Evolutionary conservation across 768 basidiomycete species (phyloP), one percentile per base, ranked within the genome.

Genomic region (Lepiota venenata): DNA sequence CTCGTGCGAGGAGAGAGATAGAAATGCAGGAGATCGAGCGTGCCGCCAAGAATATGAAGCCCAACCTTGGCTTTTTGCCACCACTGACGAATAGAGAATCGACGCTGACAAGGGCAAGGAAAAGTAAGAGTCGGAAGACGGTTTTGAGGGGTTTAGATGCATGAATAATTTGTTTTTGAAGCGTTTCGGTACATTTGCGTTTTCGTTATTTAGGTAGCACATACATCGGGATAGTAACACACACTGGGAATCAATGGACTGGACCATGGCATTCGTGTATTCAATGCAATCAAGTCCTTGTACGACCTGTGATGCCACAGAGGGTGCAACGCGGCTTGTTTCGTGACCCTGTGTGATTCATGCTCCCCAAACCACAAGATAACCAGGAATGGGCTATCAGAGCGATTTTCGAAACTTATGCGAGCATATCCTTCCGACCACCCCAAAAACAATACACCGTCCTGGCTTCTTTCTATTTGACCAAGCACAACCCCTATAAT

Each of bases 381-480:
- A 9, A n/a, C 21, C 54, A 61, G 42, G 59, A 65, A 16, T 47
- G 58, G 20, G 58, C 60, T 25, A 58, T 71, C 16, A 50, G 56
- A 46, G 40, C 64, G 1, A 76, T 81, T 36, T 69, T 78, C 15
- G 62, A 66, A 14, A 63, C 69, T 8, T 88, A 85, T 58, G 53
- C 65, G 3, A 65, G 69, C 3, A 69, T 84, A 38, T 68, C 68
- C 1, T 81, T 81, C 63, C 71, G 61, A 41, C 86, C 84, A 3
- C 82, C 76, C 15, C 57, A 73, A 6, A 71, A 73, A 1, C 79
- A 88, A 57, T 88, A 78, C 69, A 89, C 87, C 20, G 69, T 91
- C 49, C 66, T 87, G 0, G 85, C 90, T 4, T 76, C 81, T 2
- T 77, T 92, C 55, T 74, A 69, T 41, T 69, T 76, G 32, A 63